Evolutionary conservation across 345 rosid species (phyloP), one percentile per base, ranked within the genome.

Genomic region (Pistacia vera): DNA sequence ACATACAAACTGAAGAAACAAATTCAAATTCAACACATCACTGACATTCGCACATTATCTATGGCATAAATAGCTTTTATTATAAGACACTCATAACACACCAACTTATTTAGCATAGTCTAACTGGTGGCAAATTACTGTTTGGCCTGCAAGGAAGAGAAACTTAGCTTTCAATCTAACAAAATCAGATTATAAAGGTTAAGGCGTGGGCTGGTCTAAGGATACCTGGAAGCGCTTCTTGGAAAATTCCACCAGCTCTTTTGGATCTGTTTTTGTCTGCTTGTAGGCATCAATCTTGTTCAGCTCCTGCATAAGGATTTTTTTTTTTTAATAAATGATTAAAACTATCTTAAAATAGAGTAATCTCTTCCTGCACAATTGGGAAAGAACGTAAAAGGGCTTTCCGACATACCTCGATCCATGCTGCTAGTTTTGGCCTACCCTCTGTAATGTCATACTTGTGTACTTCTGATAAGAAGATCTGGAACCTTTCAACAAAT

Each of bases 341-440:
- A 52, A 52, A 52, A 52, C 56, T 52, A 12, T 52, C 56, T 52
- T 41, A 17, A 52, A 51, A 11, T 9, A 51, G 55, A 51, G 16
- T 51, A 11, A 51, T 51, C 9, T 11, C 55, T 11, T 51, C 4
- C 16, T 51, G 55, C 41, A 62, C 25, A 17, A 41, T 11, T 3
- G 2, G 48, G 8, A 8, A 11, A 52, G 13, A 1, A 68, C 35
- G 18, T 4, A 60, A 2, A 38, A 69, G 2, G 22, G 62, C 5
- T 61, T 78, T 61, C 16, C 7, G 30, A 28, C 44, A 20, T 81
- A 90, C 98, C 97, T 92, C 81, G 62, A 92, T 85, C 97, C 97
- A 96, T 49, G 89, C 78, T 16, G 92, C 83, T 55, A 96, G 82
- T 79, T 85, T 91, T 61, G 97, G 97, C 81, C 99, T 90, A 73